Evolutionary conservation across 2,329 filamentous ascomycete genomes (phyloP).

Genomic region (Fusarium graminum): DNA sequence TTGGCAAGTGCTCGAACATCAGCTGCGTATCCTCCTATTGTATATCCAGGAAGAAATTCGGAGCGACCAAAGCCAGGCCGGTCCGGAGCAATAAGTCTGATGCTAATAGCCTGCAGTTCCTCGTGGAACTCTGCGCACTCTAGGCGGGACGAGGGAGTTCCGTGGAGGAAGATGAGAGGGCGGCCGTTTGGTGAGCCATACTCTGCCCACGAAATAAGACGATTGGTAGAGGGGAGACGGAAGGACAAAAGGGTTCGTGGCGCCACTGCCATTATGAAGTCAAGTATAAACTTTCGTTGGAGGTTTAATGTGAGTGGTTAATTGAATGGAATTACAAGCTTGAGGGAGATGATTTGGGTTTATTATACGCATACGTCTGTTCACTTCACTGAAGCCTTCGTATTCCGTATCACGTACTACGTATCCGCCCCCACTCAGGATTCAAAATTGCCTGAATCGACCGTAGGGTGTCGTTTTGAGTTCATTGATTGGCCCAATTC

Average conservation of each 20-base stretch:
- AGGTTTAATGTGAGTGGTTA: accelerated
- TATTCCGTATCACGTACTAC: neutral
- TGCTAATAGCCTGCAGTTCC: neutral
- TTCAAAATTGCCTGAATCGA: neutral
- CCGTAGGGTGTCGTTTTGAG: neutral
- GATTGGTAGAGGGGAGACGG: neutral
- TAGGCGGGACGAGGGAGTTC: neutral
- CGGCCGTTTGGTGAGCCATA: neutral
- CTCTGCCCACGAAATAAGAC: neutral
- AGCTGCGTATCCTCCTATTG: neutral
- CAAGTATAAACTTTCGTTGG: neutral
- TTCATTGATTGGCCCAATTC: neutral
- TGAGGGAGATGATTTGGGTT: neutral
- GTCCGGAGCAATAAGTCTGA: neutral
- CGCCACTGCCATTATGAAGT: neutral
- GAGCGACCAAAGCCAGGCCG: neutral
- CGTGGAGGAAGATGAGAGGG: neutral
- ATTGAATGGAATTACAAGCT: too few relatives aligned
- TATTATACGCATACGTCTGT: neutral
- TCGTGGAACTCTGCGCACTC: neutral
- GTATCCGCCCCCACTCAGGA: neutral
- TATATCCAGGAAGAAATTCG: neutral
- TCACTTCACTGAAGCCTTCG: neutral
- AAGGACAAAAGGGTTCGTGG: neutral
- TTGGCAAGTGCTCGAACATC: neutral